phyloP scores from a whole-genome alignment of 192 early-diverging fungal genomes.

The Backusella psychrophila region DNA sequence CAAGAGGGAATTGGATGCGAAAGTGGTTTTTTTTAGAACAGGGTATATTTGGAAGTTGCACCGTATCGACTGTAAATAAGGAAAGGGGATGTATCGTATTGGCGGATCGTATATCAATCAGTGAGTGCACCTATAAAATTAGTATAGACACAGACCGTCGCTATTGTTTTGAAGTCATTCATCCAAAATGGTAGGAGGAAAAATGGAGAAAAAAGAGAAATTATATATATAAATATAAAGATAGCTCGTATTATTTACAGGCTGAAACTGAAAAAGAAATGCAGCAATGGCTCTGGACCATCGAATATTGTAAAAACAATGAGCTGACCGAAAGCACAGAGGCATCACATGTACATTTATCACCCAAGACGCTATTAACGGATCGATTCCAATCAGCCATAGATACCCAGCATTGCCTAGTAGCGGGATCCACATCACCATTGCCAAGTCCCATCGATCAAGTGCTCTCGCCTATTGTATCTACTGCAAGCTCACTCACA shows the following conservation, averaged over 20 bases:
- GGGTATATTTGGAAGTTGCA: conserved; percentile 50
- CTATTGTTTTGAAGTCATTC: conserved; percentile 71
- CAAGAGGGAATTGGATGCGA: conserved; percentile 46
- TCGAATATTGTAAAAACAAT: conserved; percentile 13
- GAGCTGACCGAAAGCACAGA: not conserved
- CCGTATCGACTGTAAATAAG: conserved; percentile 41
- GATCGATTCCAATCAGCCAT: not conserved
- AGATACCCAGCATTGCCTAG: not conserved
- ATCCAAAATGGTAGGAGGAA: conserved; percentile 52
- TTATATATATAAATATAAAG: not conserved
- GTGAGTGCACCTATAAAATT: conserved; percentile 52
- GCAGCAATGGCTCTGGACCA: conserved; percentile 53
- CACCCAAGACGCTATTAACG: not conserved
- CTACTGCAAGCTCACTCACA: conserved; percentile 17
- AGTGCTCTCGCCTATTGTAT: not conserved
- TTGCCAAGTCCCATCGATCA: not conserved
- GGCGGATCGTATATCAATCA: conserved; percentile 53
- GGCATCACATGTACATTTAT: not conserved
- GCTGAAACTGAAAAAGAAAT: conserved; percentile 74
- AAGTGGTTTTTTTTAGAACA: conserved; percentile 64
- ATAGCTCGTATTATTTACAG: conserved; percentile 48
- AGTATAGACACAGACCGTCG: conserved; percentile 58
- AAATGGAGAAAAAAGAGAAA: no score
- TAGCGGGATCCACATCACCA: not conserved
- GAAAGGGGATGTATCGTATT: conserved; percentile 25